Evolutionary conservation across 305 asterid species (phyloP).

Genomic region (Plantago lanceolata): DNA sequence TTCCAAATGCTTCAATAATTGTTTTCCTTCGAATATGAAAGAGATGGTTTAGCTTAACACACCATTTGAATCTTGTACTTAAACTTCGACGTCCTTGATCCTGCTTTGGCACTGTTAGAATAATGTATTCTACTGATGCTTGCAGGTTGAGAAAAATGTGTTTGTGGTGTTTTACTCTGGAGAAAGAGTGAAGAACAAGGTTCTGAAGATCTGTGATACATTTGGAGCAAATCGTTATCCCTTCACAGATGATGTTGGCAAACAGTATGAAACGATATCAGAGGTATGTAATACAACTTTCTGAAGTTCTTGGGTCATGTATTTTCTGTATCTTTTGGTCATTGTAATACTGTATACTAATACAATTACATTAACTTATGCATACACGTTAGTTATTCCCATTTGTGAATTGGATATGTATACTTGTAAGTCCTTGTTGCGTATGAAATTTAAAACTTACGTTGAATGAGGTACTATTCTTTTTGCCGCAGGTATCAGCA

Average conservation of each 20-base stretch:
- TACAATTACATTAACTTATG: no score
- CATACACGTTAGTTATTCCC: no score
- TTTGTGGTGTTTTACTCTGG: slow-evolving; percentile 60
- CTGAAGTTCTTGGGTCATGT: slow-evolving; percentile 7
- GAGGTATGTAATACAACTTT: slow-evolving; percentile 37
- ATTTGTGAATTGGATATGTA: background rate
- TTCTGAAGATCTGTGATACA: slow-evolving; percentile 61
- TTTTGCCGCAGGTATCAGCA: slow-evolving; percentile 41
- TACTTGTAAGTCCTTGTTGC: background rate
- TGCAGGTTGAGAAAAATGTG: slow-evolving; percentile 55
- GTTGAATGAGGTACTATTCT: slow-evolving; percentile 14
- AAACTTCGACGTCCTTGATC: background rate
- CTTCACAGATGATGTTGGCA: slow-evolving; percentile 45
- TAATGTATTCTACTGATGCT: slow-evolving; percentile 1
- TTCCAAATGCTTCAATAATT: no score
- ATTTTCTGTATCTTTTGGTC: background rate
- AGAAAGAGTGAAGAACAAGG: slow-evolving; percentile 54
- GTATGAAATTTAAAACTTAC: background rate
- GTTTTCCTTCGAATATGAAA: no score
- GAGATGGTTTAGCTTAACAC: slow-evolving; percentile 4
- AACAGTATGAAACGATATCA: slow-evolving; percentile 48
- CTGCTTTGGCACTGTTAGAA: background rate
- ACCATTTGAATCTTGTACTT: slow-evolving; percentile 1
- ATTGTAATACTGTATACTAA: background rate
- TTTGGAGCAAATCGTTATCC: slow-evolving; percentile 69